Percentiles rank a stretch among this genome's conserved stretches.
Conservation (phyloP, 805 yeast genomes). For the Wickerhamiella parazyma region DNA sequence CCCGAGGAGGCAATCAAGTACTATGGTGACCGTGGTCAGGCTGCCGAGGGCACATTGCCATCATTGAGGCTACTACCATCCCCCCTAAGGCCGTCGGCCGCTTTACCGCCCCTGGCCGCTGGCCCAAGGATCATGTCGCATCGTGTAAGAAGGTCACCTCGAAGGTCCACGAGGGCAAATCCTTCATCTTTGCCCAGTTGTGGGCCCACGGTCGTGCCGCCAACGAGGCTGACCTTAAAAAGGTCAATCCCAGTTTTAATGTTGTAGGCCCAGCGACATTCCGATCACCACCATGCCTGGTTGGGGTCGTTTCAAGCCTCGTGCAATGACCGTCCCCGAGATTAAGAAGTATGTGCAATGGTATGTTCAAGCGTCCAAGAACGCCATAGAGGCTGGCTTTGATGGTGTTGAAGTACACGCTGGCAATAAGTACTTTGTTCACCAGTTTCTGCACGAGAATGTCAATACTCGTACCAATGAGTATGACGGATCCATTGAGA, state of each 20-base stretch:
- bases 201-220: slow-evolving; percentile 38
- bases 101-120: slow-evolving; percentile 22
- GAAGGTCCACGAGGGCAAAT: slow-evolving; percentile 32
- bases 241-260: slow-evolving; percentile 24
- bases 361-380: slow-evolving; percentile 36
- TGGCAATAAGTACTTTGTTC: slow-evolving; percentile 49
- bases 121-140: slow-evolving; percentile 21
- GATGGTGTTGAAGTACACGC: slow-evolving; percentile 56
- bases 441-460: slow-evolving; percentile 34
- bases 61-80: slow-evolving; percentile 45
- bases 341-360: slow-evolving; percentile 31
- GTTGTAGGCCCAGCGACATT: slow-evolving; percentile 30
- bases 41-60: slow-evolving; percentile 41
- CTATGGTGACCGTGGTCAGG: slow-evolving; percentile 41
- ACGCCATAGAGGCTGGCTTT: slow-evolving; percentile 40
- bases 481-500: slow-evolving; percentile 52
- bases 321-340: slow-evolving; percentile 28
- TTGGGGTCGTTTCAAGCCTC: slow-evolving; percentile 10
- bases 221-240: slow-evolving; percentile 27
- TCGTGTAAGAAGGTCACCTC: slow-evolving; percentile 30
- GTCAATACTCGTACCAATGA: slow-evolving; percentile 45
- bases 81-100: slow-evolving; percentile 29
- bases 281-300: slow-evolving; percentile 7
- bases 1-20: slow-evolving; percentile 35
- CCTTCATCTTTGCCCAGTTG: slow-evolving; percentile 31